Evolutionary conservation across 1,284 basidiomycete species (phyloP), one percentile per base, ranked within the genome.

Genomic region (Ceratobasidium theobromae): DNA sequence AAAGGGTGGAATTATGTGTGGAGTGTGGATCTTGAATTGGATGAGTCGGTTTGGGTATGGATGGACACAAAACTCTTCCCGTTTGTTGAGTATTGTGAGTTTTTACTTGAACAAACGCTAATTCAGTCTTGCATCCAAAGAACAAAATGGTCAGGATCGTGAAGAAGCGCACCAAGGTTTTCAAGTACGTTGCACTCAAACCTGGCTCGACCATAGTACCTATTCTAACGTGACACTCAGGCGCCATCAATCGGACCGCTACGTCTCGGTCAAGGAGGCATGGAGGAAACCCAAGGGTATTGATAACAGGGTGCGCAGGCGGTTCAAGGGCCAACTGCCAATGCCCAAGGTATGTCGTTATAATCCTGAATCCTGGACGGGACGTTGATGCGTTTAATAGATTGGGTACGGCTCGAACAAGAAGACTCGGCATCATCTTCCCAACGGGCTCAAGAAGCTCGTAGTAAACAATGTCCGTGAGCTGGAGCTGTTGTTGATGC

Each of bases 251-350:
- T 95, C 93, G 67, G 95, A 97, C 82, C 89, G 95, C 77, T 98
- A 96, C 83, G 85, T 91, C 78, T 82, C 88, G 72, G 94, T 98
- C 73, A 95, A 95, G 85, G 93, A 95, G 84, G 83, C 91, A 84
- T 98, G 95, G 95, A 86, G 95, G 79, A 98, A 96, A 82, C 93
- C 93, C 73, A 96, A 95, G 86, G 90, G 93, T 91, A 95, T 95
- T 74, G 93, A 95, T 78, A 95, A 95, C 86, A 87, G 93, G 76
- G 91, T 94, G 73, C 87, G 95, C 77, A 88, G 95, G 75, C 88
- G 95, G 74, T 97, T 98, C 86, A 95, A 95, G 84, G 95, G 94
- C 69, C 93, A 95, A 78, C 83, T 86, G 71, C 85, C 94, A 70
- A 97, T 97, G 95, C 95, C 95, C 77, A 95, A 94, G 84, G 88